Evolutionary conservation across 2,329 filamentous ascomycete species (phyloP).

Genomic region (Talaromyces albobiverticillius): DNA sequence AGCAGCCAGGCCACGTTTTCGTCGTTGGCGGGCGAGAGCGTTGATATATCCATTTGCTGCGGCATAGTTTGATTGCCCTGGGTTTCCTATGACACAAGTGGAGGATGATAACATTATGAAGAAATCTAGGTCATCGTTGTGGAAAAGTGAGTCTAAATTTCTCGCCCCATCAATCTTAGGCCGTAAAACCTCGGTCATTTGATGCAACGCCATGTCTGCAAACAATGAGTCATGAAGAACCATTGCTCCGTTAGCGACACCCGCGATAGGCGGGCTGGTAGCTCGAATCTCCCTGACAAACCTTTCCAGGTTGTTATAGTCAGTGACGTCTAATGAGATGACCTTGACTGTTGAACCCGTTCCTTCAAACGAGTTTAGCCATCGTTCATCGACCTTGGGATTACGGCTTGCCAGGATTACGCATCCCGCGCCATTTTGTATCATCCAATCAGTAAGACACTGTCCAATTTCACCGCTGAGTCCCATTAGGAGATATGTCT

Average conservation of each 20-base stretch:
- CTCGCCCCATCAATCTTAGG: conserved; percentile 13
- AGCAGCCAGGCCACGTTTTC: conserved; percentile 12
- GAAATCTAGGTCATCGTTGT: conserved; percentile 4
- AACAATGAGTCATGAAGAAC: conserved; percentile 34
- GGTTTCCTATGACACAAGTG: background rate
- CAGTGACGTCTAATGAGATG: conserved; percentile 28
- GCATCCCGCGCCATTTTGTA: conserved; percentile 49
- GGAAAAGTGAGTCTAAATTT: conserved; percentile 26
- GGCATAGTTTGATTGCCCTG: background rate
- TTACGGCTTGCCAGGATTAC: conserved; percentile 54
- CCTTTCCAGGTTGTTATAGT: conserved; percentile 27
- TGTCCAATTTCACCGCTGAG: conserved; percentile 58
- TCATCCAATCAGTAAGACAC: conserved; percentile 51
- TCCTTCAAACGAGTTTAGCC: conserved; percentile 16
- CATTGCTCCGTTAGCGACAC: conserved; percentile 48
- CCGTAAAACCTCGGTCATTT: conserved; percentile 20
- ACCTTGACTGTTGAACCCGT: background rate
- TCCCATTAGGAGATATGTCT: conserved; percentile 55
- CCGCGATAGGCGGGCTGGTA: conserved; percentile 34
- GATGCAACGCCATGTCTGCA: conserved; percentile 26
- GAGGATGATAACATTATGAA: background rate
- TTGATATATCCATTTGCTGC: conserved; percentile 20
- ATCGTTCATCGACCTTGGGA: conserved; percentile 18
- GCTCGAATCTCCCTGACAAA: conserved; percentile 20
- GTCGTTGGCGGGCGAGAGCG: conserved; percentile 13